Percentiles rank a stretch among this genome's conserved stretches.
These are phyloP conservation scores for Phellopilus nigrolimitatus DNA, from an alignment of 1,284 basidiomycete species.

Conservation along the genomic window DNA sequence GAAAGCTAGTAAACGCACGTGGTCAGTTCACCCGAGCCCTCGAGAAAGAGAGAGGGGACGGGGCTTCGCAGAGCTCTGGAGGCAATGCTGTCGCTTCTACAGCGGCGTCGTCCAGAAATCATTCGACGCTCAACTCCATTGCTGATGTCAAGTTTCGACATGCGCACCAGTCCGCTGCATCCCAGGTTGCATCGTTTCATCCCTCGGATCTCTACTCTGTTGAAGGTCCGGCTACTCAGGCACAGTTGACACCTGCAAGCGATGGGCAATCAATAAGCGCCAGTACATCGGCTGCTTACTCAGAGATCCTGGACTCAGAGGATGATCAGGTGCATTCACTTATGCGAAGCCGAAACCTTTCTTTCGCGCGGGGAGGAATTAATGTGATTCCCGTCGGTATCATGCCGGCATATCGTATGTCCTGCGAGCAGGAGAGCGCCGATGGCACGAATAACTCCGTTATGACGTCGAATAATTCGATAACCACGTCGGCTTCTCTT, in stretches of 20 bases:
- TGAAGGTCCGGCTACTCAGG: not conserved
- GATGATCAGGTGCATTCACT: slow-evolving; percentile 15
- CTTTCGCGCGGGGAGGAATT: slow-evolving; percentile 1
- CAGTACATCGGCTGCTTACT: slow-evolving; percentile 3
- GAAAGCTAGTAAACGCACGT: slow-evolving; percentile 4
- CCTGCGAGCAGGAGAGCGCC: not conserved
- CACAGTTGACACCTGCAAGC: not conserved
- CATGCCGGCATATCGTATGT: slow-evolving; percentile 13
- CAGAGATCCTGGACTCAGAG: slow-evolving; percentile 6
- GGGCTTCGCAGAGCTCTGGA: not conserved
- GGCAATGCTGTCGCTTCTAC: too few species aligned
- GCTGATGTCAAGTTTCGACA: not conserved
- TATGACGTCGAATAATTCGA: slow-evolving; percentile 5
- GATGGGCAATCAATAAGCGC: not conserved
- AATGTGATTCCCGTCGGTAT: slow-evolving; percentile 13
- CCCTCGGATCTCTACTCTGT: slow-evolving; percentile 7
- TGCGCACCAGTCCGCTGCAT: not conserved
- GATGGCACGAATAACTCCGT: slow-evolving; percentile 3
- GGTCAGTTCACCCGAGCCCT: not conserved
- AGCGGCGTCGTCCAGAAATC: too few species aligned
- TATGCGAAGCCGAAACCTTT: slow-evolving; percentile 13
- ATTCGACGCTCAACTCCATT: not conserved
- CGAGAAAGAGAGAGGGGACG: not conserved
- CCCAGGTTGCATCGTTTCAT: slow-evolving; percentile 1
- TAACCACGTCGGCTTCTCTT: slow-evolving; percentile 11